Conservation (phyloP, 441 rosid genomes). For the Mallotus repandus region DNA sequence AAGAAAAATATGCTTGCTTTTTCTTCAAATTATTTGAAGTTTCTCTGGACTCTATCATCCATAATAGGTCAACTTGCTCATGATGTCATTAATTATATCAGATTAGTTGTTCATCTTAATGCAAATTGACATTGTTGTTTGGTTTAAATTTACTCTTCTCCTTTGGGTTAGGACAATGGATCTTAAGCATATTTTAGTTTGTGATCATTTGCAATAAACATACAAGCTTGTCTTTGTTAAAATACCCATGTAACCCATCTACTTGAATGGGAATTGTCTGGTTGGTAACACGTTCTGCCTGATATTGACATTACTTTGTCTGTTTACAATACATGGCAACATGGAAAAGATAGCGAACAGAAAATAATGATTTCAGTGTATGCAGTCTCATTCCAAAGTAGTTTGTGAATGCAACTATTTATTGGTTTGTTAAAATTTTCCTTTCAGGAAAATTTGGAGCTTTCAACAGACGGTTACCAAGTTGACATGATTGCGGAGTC, state of each 20-base stretch:
- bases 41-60: neutral
- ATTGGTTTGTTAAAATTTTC: slow-evolving; percentile 8
- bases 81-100: neutral
- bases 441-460: slow-evolving; percentile 61
- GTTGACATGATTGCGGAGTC: slow-evolving; percentile 86
- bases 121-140: neutral
- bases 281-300: neutral
- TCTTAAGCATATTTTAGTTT: neutral
- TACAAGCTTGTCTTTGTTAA: neutral
- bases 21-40: neutral
- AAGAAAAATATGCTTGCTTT: neutral
- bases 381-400: neutral
- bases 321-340: neutral
- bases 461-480: slow-evolving; percentile 71
- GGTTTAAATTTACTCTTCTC: neutral
- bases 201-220: neutral
- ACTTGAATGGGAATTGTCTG: neutral
- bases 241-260: neutral
- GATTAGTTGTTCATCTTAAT: neutral
- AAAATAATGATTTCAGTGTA: neutral
- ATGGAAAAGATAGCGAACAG: neutral
- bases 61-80: neutral
- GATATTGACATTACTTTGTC: neutral
- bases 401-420: slow-evolving; percentile 12
- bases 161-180: neutral